phyloP scores from a whole-genome alignment of 139 green algal species.

The Limnomonas spitsbergensis region DNA sequence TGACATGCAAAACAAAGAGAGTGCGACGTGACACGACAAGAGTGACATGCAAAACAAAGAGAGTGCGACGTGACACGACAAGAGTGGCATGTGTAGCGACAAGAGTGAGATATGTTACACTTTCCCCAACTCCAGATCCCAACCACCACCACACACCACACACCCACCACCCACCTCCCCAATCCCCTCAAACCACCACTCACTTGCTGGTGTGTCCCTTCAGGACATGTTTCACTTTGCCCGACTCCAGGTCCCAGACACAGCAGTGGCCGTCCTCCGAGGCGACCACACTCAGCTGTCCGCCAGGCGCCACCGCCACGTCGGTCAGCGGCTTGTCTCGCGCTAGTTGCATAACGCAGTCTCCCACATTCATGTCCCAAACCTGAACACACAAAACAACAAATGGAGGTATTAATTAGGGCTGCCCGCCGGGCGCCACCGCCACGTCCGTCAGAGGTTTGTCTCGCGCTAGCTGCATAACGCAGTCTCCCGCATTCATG shows the following conservation, averaged over 20 bases:
- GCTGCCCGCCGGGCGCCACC: slow-evolving; percentile 47
- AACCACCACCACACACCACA: no score
- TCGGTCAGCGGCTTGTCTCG: slow-evolving; percentile 41
- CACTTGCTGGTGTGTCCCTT: slow-evolving; percentile 39
- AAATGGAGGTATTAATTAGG: not conserved
- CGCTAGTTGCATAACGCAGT: slow-evolving; percentile 65
- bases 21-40: no score
- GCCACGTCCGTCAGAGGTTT: slow-evolving; percentile 50
- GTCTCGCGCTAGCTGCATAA: slow-evolving; percentile 49
- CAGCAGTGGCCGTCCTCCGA: slow-evolving; percentile 49
- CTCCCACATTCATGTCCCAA: slow-evolving; percentile 87
- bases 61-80: no score
- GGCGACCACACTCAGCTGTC: slow-evolving; percentile 43
- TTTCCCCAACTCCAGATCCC: no score
- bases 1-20: no score
- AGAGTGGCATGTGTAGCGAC: no score
- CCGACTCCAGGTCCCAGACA: slow-evolving; percentile 60
- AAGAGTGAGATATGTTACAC: no score
- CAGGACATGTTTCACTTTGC: slow-evolving; percentile 44
- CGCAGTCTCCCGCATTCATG: slow-evolving; percentile 77
- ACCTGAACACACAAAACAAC: slow-evolving; percentile 37
- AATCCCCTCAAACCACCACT: no score
- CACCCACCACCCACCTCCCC: no score
- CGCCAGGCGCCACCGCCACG: slow-evolving; percentile 56
- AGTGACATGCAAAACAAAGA: no score